These are phyloP conservation scores for Martiniozyma asiatica DNA, from an alignment of 1,139 yeast species.

Conservation along the genomic window DNA sequence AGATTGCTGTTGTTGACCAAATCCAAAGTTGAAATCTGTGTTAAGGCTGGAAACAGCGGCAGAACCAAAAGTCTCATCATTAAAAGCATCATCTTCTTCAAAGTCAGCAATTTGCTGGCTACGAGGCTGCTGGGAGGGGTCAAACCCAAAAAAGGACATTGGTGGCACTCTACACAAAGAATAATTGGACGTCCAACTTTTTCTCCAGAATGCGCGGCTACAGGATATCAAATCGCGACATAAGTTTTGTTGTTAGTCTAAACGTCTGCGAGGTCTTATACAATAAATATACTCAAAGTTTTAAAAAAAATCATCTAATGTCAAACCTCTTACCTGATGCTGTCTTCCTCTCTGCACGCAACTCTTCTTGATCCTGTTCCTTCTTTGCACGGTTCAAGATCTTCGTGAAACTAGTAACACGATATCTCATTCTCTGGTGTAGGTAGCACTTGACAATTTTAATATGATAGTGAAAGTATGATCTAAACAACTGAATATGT, in stretches of 20 bases:
- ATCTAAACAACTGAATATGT: conserved; percentile 84
- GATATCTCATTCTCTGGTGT: conserved; percentile 96
- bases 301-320: conserved; percentile 11
- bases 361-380: conserved; percentile 68
- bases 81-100: conserved; percentile 72
- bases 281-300: too few species aligned
- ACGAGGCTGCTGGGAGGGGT: conserved; percentile 28
- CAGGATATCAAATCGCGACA: too few species aligned
- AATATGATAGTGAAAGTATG: conserved; percentile 95
- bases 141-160: conserved; percentile 53
- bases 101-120: conserved; percentile 50
- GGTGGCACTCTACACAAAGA: too few species aligned
- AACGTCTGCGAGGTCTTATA: too few species aligned
- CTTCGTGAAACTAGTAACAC: conserved; percentile 88
- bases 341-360: conserved; percentile 60
- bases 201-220: too few species aligned
- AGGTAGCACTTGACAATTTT: conserved; percentile 96
- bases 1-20: conserved; percentile 15
- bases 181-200: too few species aligned
- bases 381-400: conserved; percentile 95
- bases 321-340: conserved; percentile 76
- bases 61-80: conserved; percentile 80
- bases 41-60: conserved; percentile 37
- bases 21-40: conserved; percentile 64
- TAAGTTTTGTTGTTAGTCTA: too few species aligned